Conservation (phyloP, 306 rosid species). For the Lathyrus sativus region DNA sequence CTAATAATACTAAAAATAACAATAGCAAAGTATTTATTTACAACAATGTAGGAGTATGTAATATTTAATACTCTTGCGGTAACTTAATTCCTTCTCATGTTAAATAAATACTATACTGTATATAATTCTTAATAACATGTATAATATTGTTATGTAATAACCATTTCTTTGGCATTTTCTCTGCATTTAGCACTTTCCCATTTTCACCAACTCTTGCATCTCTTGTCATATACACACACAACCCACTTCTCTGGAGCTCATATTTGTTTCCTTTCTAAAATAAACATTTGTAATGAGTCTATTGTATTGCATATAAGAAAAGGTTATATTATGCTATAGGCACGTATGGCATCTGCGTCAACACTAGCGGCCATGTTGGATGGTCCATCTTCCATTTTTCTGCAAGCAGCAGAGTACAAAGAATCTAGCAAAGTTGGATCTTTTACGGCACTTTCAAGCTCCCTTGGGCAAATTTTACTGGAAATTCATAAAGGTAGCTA, state of each 20-base stretch:
- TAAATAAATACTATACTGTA: background rate
- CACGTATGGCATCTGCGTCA: conserved; percentile 72
- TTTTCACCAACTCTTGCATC: background rate
- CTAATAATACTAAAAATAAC: too few relatives aligned
- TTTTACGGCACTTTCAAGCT: conserved; percentile 85
- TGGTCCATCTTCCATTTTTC: conserved; percentile 71
- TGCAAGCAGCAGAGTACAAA: conserved; percentile 90
- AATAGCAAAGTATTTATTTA: too few relatives aligned
- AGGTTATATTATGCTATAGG: conserved; percentile 56
- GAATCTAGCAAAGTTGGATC: conserved; percentile 83
- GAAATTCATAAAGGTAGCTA: conserved; percentile 81
- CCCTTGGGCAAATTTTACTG: conserved; percentile 86
- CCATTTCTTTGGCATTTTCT: background rate
- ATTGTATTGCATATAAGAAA: conserved; percentile 24
- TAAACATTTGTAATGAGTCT: background rate
- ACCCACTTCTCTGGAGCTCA: background rate
- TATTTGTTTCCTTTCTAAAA: background rate
- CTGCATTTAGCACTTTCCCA: background rate
- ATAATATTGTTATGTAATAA: background rate
- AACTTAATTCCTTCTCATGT: background rate
- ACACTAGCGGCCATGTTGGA: conserved; percentile 77
- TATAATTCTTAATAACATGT: background rate
- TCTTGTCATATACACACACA: background rate
- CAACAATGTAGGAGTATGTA: too few relatives aligned
- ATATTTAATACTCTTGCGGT: background rate